Conservation (phyloP, 345 rosid genomes). For the Eucalyptus fibrosa region DNA sequence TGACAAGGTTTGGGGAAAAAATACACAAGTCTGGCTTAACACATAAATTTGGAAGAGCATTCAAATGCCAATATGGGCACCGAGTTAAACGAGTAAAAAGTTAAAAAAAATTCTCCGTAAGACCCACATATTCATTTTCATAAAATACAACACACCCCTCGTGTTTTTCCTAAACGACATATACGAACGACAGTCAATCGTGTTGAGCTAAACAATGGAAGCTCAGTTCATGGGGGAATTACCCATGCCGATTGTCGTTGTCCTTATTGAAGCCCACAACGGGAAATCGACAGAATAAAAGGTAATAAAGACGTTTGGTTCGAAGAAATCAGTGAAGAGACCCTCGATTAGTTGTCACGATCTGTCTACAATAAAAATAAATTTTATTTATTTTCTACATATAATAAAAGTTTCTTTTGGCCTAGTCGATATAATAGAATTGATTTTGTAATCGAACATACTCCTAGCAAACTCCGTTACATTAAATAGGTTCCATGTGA, state of each 20-base stretch:
- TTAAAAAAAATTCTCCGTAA: background rate
- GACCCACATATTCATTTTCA: background rate
- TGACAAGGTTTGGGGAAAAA: background rate
- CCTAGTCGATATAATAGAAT: background rate
- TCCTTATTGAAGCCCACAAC: background rate
- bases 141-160: background rate
- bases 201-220: background rate
- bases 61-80: background rate
- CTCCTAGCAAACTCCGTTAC: background rate
- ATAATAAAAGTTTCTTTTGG: background rate
- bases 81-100: background rate
- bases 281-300: background rate
- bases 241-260: background rate
- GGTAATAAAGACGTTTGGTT: background rate
- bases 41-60: background rate
- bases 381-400: background rate
- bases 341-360: background rate
- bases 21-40: background rate
- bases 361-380: background rate
- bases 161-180: background rate
- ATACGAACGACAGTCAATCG: background rate
- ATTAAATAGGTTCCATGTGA: background rate
- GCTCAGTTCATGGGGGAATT: background rate
- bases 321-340: background rate
- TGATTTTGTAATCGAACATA: background rate